These are phyloP conservation scores for Pyricularia sp. DNA, from an alignment of 2,329 filamentous ascomycete genomes.

Conservation along the genomic window DNA sequence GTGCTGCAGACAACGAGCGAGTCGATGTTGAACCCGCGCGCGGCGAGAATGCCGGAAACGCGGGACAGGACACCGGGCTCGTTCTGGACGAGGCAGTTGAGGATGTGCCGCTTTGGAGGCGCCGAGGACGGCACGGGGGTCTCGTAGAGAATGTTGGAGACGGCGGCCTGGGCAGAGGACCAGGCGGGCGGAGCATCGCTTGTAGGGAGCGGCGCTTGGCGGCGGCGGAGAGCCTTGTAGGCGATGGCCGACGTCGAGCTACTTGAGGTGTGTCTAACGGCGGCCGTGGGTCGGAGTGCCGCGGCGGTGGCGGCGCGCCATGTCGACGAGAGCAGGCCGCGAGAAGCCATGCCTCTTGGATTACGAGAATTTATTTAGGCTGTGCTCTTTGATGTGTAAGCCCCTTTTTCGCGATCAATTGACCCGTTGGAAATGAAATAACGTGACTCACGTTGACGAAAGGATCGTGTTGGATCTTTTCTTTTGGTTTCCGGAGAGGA, in stretches of 20 bases:
- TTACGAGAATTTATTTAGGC: neutral
- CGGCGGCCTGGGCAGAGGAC: slow-evolving; percentile 76
- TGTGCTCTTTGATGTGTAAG: neutral
- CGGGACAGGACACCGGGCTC: slow-evolving; percentile 95
- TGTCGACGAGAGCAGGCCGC: slow-evolving; percentile 7
- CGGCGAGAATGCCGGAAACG: slow-evolving; percentile 89
- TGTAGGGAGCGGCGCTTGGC: slow-evolving; percentile 73
- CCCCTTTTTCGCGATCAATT: neutral
- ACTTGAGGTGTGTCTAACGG: slow-evolving; percentile 28
- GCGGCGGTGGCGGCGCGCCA: slow-evolving; percentile 12
- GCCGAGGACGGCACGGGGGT: slow-evolving; percentile 72
- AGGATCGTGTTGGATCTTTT: neutral
- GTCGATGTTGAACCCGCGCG: slow-evolving; percentile 98
- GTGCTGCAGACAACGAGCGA: slow-evolving; percentile 95
- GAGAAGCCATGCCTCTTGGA: slow-evolving; percentile 5
- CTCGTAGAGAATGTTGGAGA: slow-evolving; percentile 98
- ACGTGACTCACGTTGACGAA: neutral
- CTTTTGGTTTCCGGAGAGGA: neutral
- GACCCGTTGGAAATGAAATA: neutral
- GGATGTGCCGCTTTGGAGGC: slow-evolving; percentile 84
- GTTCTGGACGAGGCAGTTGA: slow-evolving; percentile 98
- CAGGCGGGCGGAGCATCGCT: slow-evolving; percentile 63
- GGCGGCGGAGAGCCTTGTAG: slow-evolving; percentile 92
- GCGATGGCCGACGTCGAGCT: slow-evolving; percentile 85
- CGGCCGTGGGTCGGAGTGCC: slow-evolving; percentile 18